Conservation (phyloP, 305 asterid genomes). For the Fraxinus albicans region DNA sequence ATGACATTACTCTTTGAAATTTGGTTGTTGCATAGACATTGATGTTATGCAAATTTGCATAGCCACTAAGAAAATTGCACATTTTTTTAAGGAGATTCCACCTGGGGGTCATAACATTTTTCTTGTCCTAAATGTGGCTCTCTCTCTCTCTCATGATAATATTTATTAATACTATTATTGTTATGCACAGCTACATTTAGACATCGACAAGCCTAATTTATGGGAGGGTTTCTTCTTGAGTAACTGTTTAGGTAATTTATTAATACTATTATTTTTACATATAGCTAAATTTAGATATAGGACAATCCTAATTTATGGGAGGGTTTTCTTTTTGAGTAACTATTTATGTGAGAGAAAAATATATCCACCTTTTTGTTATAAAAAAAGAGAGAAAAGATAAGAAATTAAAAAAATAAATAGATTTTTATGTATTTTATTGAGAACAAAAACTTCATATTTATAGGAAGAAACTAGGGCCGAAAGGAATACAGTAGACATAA, state of each 20-base stretch:
- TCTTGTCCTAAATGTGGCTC: background rate
- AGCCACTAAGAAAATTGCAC: background rate
- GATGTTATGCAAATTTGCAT: background rate
- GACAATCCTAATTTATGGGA: too few relatives aligned
- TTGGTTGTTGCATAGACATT: background rate
- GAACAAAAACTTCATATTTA: background rate
- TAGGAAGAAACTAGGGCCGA: background rate
- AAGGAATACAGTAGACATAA: background rate
- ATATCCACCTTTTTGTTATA: background rate
- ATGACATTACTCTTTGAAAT: background rate
- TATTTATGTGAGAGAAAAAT: background rate
- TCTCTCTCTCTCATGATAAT: too few relatives aligned
- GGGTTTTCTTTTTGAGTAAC: too few relatives aligned
- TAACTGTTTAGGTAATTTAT: too few relatives aligned
- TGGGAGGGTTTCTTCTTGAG: background rate
- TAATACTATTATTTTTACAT: too few relatives aligned
- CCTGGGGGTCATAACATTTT: background rate
- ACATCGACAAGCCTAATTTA: too few relatives aligned
- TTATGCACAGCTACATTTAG: too few relatives aligned
- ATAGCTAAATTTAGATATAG: too few relatives aligned
- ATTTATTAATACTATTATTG: too few relatives aligned
- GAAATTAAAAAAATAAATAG: too few relatives aligned
- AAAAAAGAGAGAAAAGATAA: too few relatives aligned
- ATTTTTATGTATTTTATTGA: too few relatives aligned
- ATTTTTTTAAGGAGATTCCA: background rate